Conservation (phyloP, 106 monocot species). For the Hemerocallis citrina region DNA sequence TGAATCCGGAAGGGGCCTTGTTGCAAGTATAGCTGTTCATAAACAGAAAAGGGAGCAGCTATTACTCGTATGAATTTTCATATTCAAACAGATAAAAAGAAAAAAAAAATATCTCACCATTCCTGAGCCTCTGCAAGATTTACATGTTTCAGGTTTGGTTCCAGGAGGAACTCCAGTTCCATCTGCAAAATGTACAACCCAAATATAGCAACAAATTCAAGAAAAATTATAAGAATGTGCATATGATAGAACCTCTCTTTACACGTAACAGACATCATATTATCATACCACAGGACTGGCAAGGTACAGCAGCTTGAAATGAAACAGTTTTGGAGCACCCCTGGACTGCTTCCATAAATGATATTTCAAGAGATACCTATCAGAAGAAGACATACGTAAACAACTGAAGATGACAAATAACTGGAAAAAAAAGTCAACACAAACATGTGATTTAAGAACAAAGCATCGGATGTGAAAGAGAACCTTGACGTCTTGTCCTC, state of each 20-base stretch:
- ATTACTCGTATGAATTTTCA: neutral
- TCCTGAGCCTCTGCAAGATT: constrained; percentile 70
- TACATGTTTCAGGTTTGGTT: constrained; percentile 80
- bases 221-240: too few species aligned
- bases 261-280: neutral
- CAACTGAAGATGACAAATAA: too few species aligned
- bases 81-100: neutral
- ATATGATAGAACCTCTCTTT: too few species aligned
- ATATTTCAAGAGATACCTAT: constrained; percentile 56
- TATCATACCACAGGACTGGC: constrained; percentile 70
- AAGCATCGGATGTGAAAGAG: neutral
- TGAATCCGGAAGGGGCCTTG: constrained; percentile 71
- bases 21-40: constrained; percentile 56
- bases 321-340: constrained; percentile 48
- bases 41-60: neutral
- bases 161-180: constrained; percentile 92
- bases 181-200: constrained; percentile 25
- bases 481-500: constrained; percentile 61
- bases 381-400: neutral
- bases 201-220: too few species aligned
- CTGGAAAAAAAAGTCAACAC: neutral
- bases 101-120: constrained; percentile 31
- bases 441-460: neutral
- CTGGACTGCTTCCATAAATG: constrained; percentile 71
- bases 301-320: constrained; percentile 43